phyloP scores from a whole-genome alignment of 2,329 filamentous ascomycete species.

The Stagonosporopsis vannaccii region DNA sequence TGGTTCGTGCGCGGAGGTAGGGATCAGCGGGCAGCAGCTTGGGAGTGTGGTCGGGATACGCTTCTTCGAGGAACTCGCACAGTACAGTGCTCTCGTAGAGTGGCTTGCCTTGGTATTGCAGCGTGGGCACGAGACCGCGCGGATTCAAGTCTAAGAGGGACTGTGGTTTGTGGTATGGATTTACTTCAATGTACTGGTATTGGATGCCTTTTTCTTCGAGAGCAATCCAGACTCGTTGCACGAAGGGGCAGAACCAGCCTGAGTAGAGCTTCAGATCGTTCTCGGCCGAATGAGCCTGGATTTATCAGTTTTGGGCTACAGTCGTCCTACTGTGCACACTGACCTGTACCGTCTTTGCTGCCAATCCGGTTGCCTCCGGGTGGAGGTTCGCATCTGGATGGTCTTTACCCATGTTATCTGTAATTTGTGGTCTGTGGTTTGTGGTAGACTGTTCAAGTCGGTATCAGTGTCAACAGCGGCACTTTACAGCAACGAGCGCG shows the following conservation, averaged over 20 bases:
- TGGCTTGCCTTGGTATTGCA: conserved; percentile 64
- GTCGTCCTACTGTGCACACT: not conserved
- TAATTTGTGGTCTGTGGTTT: conserved; percentile 1
- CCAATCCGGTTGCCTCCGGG: conserved; percentile 45
- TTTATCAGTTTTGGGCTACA: not conserved
- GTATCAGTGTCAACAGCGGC: conserved; percentile 18
- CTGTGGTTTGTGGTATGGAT: conserved; percentile 76
- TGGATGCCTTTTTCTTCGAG: conserved; percentile 76
- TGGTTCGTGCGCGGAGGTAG: conserved; percentile 69
- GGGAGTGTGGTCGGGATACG: conserved; percentile 61
- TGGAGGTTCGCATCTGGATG: conserved; percentile 48
- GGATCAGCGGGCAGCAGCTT: conserved; percentile 66
- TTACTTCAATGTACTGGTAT: conserved; percentile 74
- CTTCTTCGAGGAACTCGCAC: conserved; percentile 79
- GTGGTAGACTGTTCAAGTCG: not conserved
- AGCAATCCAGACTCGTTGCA: conserved; percentile 76
- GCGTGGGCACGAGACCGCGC: conserved; percentile 75
- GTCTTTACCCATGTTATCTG: conserved; percentile 36
- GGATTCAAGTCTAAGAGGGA: conserved; percentile 76
- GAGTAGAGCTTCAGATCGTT: conserved; percentile 71
- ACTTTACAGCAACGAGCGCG: not conserved
- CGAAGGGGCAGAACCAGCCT: conserved; percentile 74
- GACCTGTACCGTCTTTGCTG: conserved; percentile 41
- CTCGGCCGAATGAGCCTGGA: conserved; percentile 46
- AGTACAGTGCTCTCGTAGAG: conserved; percentile 77